These are phyloP conservation scores for Scleroderma citrinum DNA, from an alignment of 768 basidiomycete genomes.

Conservation along the genomic window DNA sequence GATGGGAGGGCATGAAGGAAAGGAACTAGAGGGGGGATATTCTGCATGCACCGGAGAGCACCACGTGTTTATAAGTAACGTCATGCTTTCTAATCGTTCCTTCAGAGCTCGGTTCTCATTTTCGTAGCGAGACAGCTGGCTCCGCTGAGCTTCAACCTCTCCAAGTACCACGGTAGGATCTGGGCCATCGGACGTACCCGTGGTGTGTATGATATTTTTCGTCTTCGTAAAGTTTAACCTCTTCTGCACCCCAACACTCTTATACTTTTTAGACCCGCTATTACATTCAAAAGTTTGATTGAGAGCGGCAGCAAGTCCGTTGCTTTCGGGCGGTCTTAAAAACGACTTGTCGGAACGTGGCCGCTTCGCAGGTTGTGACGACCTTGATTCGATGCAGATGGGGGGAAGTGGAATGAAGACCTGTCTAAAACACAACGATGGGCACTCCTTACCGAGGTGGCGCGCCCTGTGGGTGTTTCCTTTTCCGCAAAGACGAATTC, in stretches of 20 bases:
- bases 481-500: conserved; percentile 9
- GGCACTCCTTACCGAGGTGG: conserved; percentile 25
- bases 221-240: conserved; percentile 16
- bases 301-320: conserved; percentile 19
- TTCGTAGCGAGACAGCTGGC: conserved; percentile 5
- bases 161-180: conserved; percentile 11
- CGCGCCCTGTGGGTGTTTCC: conserved; percentile 13
- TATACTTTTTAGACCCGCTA: conserved; percentile 12
- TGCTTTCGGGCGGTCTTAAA: conserved; percentile 1
- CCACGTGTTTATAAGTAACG: conserved; percentile 1
- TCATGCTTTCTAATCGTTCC: conserved; percentile 1
- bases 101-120: conserved; percentile 4
- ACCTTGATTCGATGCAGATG: conserved; percentile 10
- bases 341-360: neutral
- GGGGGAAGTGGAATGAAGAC: neutral
- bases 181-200: conserved; percentile 10
- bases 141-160: conserved; percentile 9
- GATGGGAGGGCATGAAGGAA: neutral
- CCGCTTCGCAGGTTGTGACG: conserved; percentile 2
- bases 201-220: neutral
- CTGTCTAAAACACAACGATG: neutral
- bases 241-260: conserved; percentile 20
- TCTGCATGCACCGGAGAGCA: too few species aligned
- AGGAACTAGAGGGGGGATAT: too few species aligned
- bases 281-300: conserved; percentile 25